Evolutionary conservation across 1,284 basidiomycete species (phyloP), one percentile per base, ranked within the genome.

Genomic region (Moesziomyces sp.): DNA sequence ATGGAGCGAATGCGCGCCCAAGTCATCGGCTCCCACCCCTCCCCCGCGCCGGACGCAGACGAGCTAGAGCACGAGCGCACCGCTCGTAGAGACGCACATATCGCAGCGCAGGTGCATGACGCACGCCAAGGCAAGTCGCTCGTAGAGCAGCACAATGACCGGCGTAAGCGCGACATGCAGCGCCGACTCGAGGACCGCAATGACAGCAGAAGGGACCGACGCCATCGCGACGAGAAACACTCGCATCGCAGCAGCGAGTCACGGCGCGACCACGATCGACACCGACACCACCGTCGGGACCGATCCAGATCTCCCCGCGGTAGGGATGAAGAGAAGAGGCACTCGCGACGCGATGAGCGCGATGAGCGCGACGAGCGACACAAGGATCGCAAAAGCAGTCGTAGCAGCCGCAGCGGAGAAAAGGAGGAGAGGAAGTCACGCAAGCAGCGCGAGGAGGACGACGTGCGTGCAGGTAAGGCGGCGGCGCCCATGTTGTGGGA

Each of bases 401-500:
- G 38, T 2, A 18, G 16, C 16, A 40, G 38, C 18, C 38, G 38
- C 16, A 40, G 38, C 7, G 35, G 16, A 16, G 38, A 40, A 5
- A 40, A 40, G 38, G 38, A 16, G 11, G 38, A 40, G 16, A 52
- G 46, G 8, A 59, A 57, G 26, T 47, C 58, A 52, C 61, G 62
- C 46, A 72, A 73, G 34, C 40, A 76, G 52, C 54, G 58, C 14
- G 69, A 76, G 56, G 58, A 76, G 45, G 50, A 61, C 13, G 69
- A 76, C 3, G 64, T 69, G 26, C 56, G 55, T n/a, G 51, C 56
- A 18, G 67, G 67, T 24, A 72, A 52, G 48, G 45, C 46, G n/a
- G 55, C 58, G 3, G 61, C 63, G 40, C 72, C 76, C 5, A 52
- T 69, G 60, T 62, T 77, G 14, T 77, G 76, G 76, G 76, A 77